Conservation (phyloP, 1,284 basidiomycete genomes). For the Sporisorium sorghi region DNA sequence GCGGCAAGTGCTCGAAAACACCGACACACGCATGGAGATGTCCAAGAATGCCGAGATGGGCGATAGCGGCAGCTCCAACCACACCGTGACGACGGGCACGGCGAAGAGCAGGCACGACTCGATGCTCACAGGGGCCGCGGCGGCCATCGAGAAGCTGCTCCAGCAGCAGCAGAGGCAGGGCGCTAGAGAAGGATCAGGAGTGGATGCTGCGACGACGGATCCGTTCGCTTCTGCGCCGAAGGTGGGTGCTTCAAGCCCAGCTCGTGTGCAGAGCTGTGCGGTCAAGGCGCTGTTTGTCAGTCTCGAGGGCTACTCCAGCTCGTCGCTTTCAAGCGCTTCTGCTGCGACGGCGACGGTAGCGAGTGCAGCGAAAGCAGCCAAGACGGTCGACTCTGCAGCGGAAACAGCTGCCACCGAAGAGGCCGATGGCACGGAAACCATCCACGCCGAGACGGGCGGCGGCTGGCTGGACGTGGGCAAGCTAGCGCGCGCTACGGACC, state of each 20-base stretch:
- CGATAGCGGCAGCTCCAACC: slow-evolving; percentile 12
- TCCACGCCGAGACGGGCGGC: slow-evolving; percentile 24
- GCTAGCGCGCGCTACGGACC: slow-evolving; percentile 23
- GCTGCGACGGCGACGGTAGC: slow-evolving; percentile 1
- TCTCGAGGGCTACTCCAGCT: slow-evolving; percentile 56
- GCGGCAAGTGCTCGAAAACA: slow-evolving; percentile 8
- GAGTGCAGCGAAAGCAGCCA: background rate
- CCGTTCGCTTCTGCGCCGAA: slow-evolving; percentile 7
- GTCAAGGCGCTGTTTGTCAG: slow-evolving; percentile 58
- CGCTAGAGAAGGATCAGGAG: background rate
- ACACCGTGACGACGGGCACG: background rate
- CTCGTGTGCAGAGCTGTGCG: slow-evolving; percentile 5
- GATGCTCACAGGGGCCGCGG: slow-evolving; percentile 43
- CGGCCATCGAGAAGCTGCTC: slow-evolving; percentile 57
- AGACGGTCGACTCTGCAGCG: background rate
- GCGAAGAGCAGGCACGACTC: slow-evolving; percentile 15
- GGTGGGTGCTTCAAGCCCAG: background rate
- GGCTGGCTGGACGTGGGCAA: slow-evolving; percentile 64
- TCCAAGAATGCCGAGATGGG: background rate
- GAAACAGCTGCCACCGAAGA: background rate
- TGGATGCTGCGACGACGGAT: slow-evolving; percentile 3
- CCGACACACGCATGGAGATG: slow-evolving; percentile 11
- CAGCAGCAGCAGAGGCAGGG: slow-evolving; percentile 23
- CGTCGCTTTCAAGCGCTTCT: slow-evolving; percentile 20
- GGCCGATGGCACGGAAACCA: slow-evolving; percentile 25